These are phyloP conservation scores for Sporothrix inflata DNA, from an alignment of 2,329 filamentous ascomycete genomes.

Conservation along the genomic window DNA sequence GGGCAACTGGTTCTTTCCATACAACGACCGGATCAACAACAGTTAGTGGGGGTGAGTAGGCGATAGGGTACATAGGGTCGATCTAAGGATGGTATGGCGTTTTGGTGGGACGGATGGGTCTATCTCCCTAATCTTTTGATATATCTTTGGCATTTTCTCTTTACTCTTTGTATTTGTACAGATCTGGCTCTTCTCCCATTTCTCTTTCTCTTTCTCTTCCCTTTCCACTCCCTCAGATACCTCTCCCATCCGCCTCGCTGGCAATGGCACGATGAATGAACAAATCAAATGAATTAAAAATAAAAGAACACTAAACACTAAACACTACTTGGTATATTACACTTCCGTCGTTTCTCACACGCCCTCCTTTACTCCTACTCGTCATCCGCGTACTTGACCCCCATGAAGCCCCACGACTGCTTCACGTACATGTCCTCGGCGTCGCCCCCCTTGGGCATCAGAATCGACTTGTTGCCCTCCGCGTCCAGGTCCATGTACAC, in stretches of 20 bases:
- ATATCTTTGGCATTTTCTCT: neutral
- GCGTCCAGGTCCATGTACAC: slow-evolving; percentile 25
- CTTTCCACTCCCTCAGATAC: neutral
- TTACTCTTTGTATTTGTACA: slow-evolving; percentile 3
- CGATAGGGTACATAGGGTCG: too few species aligned
- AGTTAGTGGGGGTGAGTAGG: neutral
- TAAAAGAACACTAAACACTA: neutral
- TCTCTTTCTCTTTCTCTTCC: neutral
- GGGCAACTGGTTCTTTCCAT: slow-evolving; percentile 33
- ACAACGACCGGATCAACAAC: slow-evolving; percentile 31
- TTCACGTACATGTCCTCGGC: slow-evolving; percentile 24
- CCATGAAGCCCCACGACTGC: slow-evolving; percentile 17
- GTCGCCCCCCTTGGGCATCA: slow-evolving; percentile 24
- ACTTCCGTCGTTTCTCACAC: neutral
- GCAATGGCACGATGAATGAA: slow-evolving; percentile 4
- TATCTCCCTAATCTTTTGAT: neutral
- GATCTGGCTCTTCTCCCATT: neutral
- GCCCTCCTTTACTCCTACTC: neutral
- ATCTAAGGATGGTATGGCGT: neutral
- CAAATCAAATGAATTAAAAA: neutral
- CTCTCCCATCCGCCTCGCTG: neutral
- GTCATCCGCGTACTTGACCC: slow-evolving; percentile 26
- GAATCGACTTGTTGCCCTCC: slow-evolving; percentile 5
- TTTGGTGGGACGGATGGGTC: neutral
- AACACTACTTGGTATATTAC: slow-evolving; percentile 3